A percentile compares a stretch with the other conserved stretches of the same genome.
These are phyloP conservation scores for Diaporthe helianthi DNA, from an alignment of 2,329 filamentous ascomycete genomes.

Conservation along the genomic window DNA sequence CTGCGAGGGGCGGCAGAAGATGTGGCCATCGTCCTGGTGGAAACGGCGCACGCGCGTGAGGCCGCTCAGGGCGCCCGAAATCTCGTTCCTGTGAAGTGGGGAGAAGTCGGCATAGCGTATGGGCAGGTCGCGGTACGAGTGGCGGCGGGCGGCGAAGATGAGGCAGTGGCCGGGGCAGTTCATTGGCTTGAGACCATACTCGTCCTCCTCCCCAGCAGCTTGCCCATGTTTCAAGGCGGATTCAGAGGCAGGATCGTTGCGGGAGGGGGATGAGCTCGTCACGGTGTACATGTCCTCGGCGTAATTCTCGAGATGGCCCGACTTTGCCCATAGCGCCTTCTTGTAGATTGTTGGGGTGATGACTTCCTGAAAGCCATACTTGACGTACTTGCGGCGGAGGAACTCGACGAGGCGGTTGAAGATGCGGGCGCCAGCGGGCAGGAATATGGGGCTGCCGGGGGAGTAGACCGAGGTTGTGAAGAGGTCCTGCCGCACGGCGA, in stretches of 20 bases:
- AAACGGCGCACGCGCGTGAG: constrained; percentile 85
- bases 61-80: constrained; percentile 81
- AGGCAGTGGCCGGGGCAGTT: constrained; percentile 91
- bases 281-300: constrained; percentile 93
- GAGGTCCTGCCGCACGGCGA: constrained; percentile 72
- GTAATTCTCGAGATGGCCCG: constrained; percentile 89
- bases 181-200: constrained; percentile 90
- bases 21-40: constrained; percentile 90
- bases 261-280: constrained; percentile 57
- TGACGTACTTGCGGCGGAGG: constrained; percentile 81
- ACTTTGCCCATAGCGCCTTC: constrained; percentile 83
- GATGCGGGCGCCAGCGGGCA: constrained; percentile 80
- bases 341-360: constrained; percentile 93
- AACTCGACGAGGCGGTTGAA: constrained; percentile 86
- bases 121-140: constrained; percentile 81
- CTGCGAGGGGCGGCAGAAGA: constrained; percentile 82
- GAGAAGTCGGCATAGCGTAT: constrained; percentile 89
- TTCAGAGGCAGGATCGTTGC: constrained; percentile 37
- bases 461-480: constrained; percentile 83
- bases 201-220: constrained; percentile 62
- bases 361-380: constrained; percentile 87
- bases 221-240: constrained; percentile 39
- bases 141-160: constrained; percentile 76
- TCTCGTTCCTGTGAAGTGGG: constrained; percentile 84
- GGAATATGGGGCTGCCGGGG: constrained; percentile 84